Percentiles rank a stretch among this genome's conserved stretches.
These are phyloP conservation scores for Cubamyces sp. DNA, from an alignment of 768 basidiomycete genomes.

Conservation along the genomic window DNA sequence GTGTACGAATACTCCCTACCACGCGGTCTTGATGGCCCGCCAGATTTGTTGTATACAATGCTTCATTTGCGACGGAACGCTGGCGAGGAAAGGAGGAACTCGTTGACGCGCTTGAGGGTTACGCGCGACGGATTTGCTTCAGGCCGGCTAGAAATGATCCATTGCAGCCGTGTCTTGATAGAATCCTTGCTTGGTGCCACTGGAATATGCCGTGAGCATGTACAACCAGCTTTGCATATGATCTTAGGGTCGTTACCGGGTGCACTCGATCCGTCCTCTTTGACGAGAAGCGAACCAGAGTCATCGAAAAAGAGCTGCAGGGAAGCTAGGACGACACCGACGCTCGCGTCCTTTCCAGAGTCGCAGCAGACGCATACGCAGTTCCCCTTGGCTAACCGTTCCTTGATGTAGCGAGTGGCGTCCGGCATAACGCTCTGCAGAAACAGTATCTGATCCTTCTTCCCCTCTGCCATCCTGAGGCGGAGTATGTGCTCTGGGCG, in stretches of 20 bases:
- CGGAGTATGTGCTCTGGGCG: constrained; percentile 16
- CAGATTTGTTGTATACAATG: neutral
- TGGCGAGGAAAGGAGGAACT: constrained; percentile 59
- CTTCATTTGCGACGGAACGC: constrained; percentile 24
- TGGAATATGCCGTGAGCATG: neutral
- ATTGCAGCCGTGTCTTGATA: constrained; percentile 78
- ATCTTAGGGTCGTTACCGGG: neutral
- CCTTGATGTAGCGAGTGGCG: constrained; percentile 49
- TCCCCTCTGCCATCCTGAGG: constrained; percentile 29
- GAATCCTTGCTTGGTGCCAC: constrained; percentile 53
- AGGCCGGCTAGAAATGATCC: constrained; percentile 79
- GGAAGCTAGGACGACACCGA: constrained; percentile 65
- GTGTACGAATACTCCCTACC: constrained; percentile 5
- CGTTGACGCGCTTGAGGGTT: constrained; percentile 80
- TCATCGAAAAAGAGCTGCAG: constrained; percentile 64
- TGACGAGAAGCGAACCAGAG: constrained; percentile 40
- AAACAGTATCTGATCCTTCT: constrained; percentile 32
- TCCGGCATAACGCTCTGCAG: constrained; percentile 52
- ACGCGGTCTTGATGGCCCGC: neutral
- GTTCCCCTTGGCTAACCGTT: constrained; percentile 41
- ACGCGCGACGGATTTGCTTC: constrained; percentile 82
- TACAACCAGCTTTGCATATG: neutral
- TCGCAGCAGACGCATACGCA: constrained; percentile 56
- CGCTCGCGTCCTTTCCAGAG: constrained; percentile 61
- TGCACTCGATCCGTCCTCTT: neutral